These are phyloP conservation scores for Coniferiporia weirii DNA, from an alignment of 1,284 basidiomycete species.

Conservation along the genomic window DNA sequence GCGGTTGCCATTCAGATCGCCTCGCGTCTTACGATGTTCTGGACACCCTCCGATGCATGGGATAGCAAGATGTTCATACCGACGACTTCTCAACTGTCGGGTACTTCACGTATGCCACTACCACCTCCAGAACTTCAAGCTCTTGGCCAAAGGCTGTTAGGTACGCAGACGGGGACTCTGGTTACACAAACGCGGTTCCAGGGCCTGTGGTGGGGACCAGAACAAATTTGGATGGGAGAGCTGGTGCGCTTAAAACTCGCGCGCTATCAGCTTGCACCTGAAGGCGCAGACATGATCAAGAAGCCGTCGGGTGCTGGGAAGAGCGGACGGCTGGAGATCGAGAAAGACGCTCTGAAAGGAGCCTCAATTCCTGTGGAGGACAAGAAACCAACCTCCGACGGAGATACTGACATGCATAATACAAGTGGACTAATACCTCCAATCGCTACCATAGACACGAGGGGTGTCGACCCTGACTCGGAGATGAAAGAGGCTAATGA, in stretches of 20 bases:
- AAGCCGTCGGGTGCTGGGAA: conserved; percentile 48
- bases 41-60: conserved; percentile 70
- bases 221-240: conserved; percentile 85
- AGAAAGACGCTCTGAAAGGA: neutral
- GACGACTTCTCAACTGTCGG: conserved; percentile 17
- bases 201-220: conserved; percentile 84
- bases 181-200: conserved; percentile 56
- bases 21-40: conserved; percentile 49
- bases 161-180: conserved; percentile 17
- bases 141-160: conserved; percentile 5
- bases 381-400: conserved; percentile 34
- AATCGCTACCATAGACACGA: neutral
- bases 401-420: conserved; percentile 26
- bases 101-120: conserved; percentile 23
- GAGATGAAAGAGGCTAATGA: conserved; percentile 6
- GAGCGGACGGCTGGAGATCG: neutral
- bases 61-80: conserved; percentile 41
- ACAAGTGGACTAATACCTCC: neutral
- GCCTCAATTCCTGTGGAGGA: neutral
- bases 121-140: conserved; percentile 8
- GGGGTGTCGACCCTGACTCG: too few species aligned
- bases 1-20: conserved; percentile 66
- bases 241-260: conserved; percentile 74
- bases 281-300: conserved; percentile 50
- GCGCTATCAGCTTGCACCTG: conserved; percentile 57